Base-by-base conservation (phyloP, 2,329 filamentous ascomycete genomes). In the Zelopaecilomyces penicillatus region DNA sequence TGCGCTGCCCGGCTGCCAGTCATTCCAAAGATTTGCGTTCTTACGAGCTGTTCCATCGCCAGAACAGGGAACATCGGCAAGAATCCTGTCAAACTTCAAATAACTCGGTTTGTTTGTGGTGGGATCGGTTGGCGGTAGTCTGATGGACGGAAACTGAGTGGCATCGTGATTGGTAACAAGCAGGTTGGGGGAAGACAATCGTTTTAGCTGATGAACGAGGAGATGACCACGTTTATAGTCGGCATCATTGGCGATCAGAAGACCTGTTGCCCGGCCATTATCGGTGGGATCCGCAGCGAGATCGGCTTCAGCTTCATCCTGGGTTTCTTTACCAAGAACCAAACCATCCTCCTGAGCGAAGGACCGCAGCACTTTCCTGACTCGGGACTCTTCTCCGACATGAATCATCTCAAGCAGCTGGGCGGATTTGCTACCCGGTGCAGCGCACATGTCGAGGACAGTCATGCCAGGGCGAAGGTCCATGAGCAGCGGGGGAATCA, bases 101-200 rank as follows among this genome's bases (percentile, higher is more conserved):
- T 95, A 97, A 53, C 78, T 74, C 48, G 76, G 75, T 53, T 73
- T 70, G 28, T 68, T 68, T 30, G 69, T 71, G 51, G 77, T 73
- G 19, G 71, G 61, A n/a, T 74, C 68, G 31, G 71, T 65, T 4
- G 73, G 70, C 9, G 81, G 82, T n/a, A 97, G 76, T 60, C 85
- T 87, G 58, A 98, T 88, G 1, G 90, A 89, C 3, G 93, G 93
- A 65, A 90, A 98, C 64, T 95, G 82, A 4, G 90, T 96, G 36
- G 93, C 93, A 65, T 98, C 93, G 69, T 98, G 91, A 64, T 98
- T 97, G 36, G 89, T 97, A 50, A 98, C 91, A 51, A 98, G 85
- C 54, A 98, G 73, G 63, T 98, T 98, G 3, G 93, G 91, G 4
- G 93, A 97, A 51, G 91, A 95, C 41, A 98, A 75, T 50, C 93